Base-by-base conservation (phyloP, 306 rosid genomes). In the Acacia melanoxylon region DNA sequence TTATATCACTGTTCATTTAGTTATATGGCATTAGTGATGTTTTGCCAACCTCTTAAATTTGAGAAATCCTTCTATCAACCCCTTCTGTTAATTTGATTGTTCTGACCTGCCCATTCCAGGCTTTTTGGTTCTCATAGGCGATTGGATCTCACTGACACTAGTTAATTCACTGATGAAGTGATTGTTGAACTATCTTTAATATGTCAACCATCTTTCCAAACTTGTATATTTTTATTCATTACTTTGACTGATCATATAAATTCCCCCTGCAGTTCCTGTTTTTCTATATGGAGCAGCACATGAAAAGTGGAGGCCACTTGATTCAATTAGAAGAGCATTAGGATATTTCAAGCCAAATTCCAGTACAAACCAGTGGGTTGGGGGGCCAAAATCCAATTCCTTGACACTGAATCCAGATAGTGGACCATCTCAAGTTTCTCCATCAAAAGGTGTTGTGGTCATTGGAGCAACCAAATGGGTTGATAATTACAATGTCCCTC, bases 311-410 rank as follows among this genome's bases (percentile, higher is more conserved):
- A 89, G 89, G 84, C 88, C 85, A 42, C 96, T 93, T 45, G 97
- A 90, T 68, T 79, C 89, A 54, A 85, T 95, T 82, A 83, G 97
- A 92, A 89, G 98, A 86, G 85, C 58, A 58, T 82, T 93, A 58
- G 98, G 97, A 44, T 95, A 93, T 76, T 93, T 95, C 87, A 95
- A 87, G 81, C 97, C 99, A 17, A 95, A 89, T 80, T 87, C 89
- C 24, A 56, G 74, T 1, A 94, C 86, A 70, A 85, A 85, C 74
- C 90, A 84, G 62, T 93, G 99, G 99, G 78, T 61, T 45, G 97
- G 97, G 54, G 88, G 91, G 4, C 86, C 75, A 12, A 83, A 85
- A 66, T 76, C 88, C 5, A 85, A 89, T 65, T 49, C 78, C 76
- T 79, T 95, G 79, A 72, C 86, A 0, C 79, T 95, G 61, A 87